Evolutionary conservation across 495 filamentous ascomycete species (phyloP).

Genomic region (Annulohypoxylon maeteangense): DNA sequence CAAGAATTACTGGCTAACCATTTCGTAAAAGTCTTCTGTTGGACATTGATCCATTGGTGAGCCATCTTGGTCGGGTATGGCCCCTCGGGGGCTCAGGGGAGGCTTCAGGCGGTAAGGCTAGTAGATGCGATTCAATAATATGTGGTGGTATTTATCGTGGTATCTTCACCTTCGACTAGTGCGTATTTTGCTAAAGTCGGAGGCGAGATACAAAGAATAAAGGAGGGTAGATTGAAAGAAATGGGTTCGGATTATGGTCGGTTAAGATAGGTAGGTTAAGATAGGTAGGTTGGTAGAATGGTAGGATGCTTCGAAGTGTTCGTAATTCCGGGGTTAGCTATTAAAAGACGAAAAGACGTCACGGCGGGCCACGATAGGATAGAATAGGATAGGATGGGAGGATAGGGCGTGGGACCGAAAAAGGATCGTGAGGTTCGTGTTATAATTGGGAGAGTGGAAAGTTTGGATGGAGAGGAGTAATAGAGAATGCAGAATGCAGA

Average conservation of each 20-base stretch:
- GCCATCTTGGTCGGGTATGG: slow-evolving; percentile 65
- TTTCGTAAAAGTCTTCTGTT: slow-evolving; percentile 99
- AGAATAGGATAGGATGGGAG: no score
- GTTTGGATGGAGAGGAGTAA: neutral
- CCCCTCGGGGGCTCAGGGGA: slow-evolving; percentile 52
- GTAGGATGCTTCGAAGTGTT: slow-evolving; percentile 18
- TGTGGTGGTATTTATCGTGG: slow-evolving; percentile 46
- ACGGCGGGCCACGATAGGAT: neutral
- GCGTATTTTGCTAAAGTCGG: slow-evolving; percentile 15
- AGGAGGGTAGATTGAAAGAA: slow-evolving; percentile 48
- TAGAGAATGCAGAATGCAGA: slow-evolving; percentile 10
- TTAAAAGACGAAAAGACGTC: slow-evolving; percentile 9
- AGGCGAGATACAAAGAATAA: slow-evolving; percentile 26
- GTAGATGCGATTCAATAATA: slow-evolving; percentile 28
- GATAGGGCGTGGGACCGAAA: neutral
- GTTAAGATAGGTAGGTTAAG: neutral
- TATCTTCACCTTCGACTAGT: slow-evolving; percentile 44
- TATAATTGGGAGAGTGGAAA: neutral
- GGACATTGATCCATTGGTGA: slow-evolving; percentile 94
- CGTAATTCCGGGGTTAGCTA: slow-evolving; percentile 26
- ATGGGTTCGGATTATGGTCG: slow-evolving; percentile 25
- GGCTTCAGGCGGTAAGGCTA: slow-evolving; percentile 23
- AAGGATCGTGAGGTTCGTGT: slow-evolving; percentile 4
- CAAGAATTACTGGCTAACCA: slow-evolving; percentile 67
- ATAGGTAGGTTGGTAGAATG: slow-evolving; percentile 13